Evolutionary conservation across 148 eudicot genomes (phyloP), one percentile per base, ranked within the genome.

Genomic region (Amaranthus hypochondriacus): DNA sequence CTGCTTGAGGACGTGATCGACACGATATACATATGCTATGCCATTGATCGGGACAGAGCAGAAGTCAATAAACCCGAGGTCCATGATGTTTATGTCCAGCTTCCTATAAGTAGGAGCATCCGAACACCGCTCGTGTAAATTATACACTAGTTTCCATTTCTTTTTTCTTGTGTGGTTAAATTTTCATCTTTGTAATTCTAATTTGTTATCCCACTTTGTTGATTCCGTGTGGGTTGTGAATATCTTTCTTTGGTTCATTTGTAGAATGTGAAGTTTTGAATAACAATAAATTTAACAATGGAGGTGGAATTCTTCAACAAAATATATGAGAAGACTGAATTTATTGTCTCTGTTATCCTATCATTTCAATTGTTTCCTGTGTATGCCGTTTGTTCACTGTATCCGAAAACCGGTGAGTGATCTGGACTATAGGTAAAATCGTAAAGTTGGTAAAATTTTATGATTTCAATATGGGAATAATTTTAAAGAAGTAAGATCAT

Each of bases 1-100:
- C 81, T 90, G 62, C 85, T 95, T 57, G 96, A 95, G 68, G 78
- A 89, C 51, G 97, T 92, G 54, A 89, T 92, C 0, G 99, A 92
- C 74, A 87, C 99, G 0, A 85, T 95, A 7, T 95, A 95, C 43
- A 81, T 95, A 21, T 95, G 97, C 83, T 95, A 92, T 65, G 99
- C 99, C 54, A 86, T 95, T 47, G 99, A 95, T 78, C 78, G 84
- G 67, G 96, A 90, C 82, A 73, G 84, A 67, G 92, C 89, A 7
- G 96, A 90, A 39, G 90, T 88, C 65, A 76, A 81, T 62, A 90
- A 87, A 78, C 79, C 85, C 59, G 89, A 87, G 8, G 88, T 85
- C 66, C 96, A 90, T 60, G 89, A 93, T 69, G 93, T 93, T 70
- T 93, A 89, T 72, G 98, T 86, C 77, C 92, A 88, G 64, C 94